Evolutionary conservation across 2,329 filamentous ascomycete genomes (phyloP).

Genomic region (Fusarium sp.): DNA sequence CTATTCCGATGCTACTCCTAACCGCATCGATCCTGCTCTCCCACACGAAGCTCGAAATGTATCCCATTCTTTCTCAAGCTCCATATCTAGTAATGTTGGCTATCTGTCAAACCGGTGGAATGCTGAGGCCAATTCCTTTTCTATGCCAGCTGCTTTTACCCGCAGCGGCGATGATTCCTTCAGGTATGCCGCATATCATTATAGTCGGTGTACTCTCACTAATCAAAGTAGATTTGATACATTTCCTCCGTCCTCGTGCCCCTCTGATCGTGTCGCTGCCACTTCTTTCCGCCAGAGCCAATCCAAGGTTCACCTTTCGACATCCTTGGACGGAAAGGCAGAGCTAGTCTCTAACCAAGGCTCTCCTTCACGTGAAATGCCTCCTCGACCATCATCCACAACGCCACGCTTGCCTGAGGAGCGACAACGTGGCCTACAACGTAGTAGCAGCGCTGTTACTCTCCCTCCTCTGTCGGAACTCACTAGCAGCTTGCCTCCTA

Average conservation of each 20-base stretch:
- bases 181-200: constrained; percentile 54
- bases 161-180: constrained; percentile 58
- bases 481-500: constrained; percentile 65
- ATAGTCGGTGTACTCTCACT: not conserved
- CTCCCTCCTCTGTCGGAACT: constrained; percentile 68
- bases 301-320: constrained; percentile 77
- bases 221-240: constrained; percentile 55
- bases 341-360: constrained; percentile 79
- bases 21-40: constrained; percentile 45
- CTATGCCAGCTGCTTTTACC: constrained; percentile 59
- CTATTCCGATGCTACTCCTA: constrained; percentile 42
- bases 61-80: constrained; percentile 52
- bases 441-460: constrained; percentile 78
- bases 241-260: constrained; percentile 58
- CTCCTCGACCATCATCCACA: constrained; percentile 61
- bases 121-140: constrained; percentile 61
- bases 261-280: constrained; percentile 58
- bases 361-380: constrained; percentile 70
- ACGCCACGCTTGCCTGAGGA: constrained; percentile 61
- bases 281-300: constrained; percentile 51
- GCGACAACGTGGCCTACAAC: constrained; percentile 68
- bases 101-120: constrained; percentile 71
- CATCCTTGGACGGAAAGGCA: constrained; percentile 92
- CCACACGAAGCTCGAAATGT: constrained; percentile 48
- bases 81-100: constrained; percentile 60